Conservation (phyloP, 495 filamentous ascomycete genomes). For the Aspergillus heteromorphus region DNA sequence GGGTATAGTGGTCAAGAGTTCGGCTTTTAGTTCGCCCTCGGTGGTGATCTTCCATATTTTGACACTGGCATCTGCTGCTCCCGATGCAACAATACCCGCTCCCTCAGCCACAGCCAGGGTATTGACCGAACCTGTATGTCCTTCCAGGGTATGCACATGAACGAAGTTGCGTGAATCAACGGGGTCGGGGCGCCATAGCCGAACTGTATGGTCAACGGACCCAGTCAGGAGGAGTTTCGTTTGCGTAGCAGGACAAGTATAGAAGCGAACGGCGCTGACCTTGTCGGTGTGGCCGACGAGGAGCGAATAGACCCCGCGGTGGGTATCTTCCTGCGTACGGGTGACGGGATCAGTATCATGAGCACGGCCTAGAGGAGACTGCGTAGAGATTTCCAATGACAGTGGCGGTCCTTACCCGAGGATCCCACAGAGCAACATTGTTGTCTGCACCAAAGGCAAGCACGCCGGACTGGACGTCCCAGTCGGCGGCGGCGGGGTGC, state of each 20-base stretch:
- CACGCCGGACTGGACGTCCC: slow-evolving; percentile 64
- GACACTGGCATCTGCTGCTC: slow-evolving; percentile 76
- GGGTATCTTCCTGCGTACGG: slow-evolving; percentile 38
- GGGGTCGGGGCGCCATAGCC: slow-evolving; percentile 55
- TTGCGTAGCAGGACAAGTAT: slow-evolving; percentile 45
- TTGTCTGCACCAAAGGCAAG: slow-evolving; percentile 86
- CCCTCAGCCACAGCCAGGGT: slow-evolving; percentile 57
- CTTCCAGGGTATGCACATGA: slow-evolving; percentile 46
- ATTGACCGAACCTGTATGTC: slow-evolving; percentile 73
- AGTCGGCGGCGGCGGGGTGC: slow-evolving; percentile 85
- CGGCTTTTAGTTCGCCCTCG: slow-evolving; percentile 27
- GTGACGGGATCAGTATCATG: slow-evolving; percentile 8
- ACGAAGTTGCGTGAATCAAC: slow-evolving; percentile 25
- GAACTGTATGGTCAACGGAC: slow-evolving; percentile 73
- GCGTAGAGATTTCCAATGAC: not conserved
- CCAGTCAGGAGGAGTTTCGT: slow-evolving; percentile 65
- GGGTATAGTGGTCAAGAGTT: slow-evolving; percentile 63
- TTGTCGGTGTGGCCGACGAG: slow-evolving; percentile 76
- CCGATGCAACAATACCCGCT: slow-evolving; percentile 58
- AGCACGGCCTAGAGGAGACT: not conserved
- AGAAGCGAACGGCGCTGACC: slow-evolving; percentile 81
- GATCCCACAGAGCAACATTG: slow-evolving; percentile 86
- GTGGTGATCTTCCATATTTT: slow-evolving; percentile 64
- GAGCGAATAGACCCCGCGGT: slow-evolving; percentile 58
- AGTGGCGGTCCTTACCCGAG: slow-evolving; percentile 52